phyloP scores from a whole-genome alignment of 1,284 basidiomycete species.

The Sphaerobolus stellatus region DNA sequence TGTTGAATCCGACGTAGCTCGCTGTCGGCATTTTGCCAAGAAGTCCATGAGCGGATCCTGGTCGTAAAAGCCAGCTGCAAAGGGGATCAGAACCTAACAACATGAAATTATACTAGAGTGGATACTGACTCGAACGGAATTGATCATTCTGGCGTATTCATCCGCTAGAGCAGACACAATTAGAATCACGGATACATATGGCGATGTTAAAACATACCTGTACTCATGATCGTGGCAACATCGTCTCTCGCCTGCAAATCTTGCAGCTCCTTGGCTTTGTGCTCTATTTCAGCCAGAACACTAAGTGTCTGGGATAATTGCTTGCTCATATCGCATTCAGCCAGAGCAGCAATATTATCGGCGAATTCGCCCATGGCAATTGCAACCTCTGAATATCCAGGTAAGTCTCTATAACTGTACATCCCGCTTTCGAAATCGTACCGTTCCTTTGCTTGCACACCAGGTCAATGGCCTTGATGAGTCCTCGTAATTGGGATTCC shows the following conservation, averaged over 20 bases:
- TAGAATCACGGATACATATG: neutral
- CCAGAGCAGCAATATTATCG: conserved; percentile 61
- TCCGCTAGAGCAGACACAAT: conserved; percentile 52
- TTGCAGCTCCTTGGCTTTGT: conserved; percentile 68
- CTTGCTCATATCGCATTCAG: conserved; percentile 73
- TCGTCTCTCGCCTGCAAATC: conserved; percentile 76
- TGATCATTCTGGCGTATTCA: conserved; percentile 90
- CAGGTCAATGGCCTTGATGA: conserved; percentile 82
- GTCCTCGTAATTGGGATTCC: conserved; percentile 82
- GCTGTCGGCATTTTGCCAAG: conserved; percentile 78
- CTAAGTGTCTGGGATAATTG: conserved; percentile 68
- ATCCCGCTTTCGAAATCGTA: conserved; percentile 27
- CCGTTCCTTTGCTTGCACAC: conserved; percentile 81
- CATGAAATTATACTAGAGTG: neutral
- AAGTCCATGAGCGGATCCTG: conserved; percentile 78
- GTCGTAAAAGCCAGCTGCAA: conserved; percentile 79
- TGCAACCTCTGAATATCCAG: conserved; percentile 56
- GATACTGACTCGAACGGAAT: conserved; percentile 76
- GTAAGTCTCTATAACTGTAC: neutral
- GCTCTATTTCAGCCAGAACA: conserved; percentile 71
- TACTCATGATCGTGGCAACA: conserved; percentile 73
- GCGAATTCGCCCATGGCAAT: conserved; percentile 70
- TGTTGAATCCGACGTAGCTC: conserved; percentile 73
- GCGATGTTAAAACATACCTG: conserved; percentile 43
- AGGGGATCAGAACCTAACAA: conserved; percentile 3